These are phyloP conservation scores for Cercospora beticola DNA, from an alignment of 2,329 filamentous ascomycete species.

Conservation along the genomic window DNA sequence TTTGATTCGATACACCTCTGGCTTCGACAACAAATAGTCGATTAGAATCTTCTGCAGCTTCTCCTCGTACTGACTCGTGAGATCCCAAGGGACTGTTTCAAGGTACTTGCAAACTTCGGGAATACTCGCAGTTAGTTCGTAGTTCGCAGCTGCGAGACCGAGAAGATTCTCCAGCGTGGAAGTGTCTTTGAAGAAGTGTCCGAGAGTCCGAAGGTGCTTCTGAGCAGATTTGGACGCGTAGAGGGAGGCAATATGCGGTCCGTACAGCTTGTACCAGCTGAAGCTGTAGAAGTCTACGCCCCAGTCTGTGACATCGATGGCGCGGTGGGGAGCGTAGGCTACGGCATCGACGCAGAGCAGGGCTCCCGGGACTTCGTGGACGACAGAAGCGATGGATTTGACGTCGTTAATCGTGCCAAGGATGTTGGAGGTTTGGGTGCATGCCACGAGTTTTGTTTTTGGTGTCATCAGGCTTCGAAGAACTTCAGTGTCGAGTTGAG, in stretches of 20 bases:
- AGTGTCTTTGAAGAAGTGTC: constrained; percentile 65
- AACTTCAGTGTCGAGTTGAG: constrained; percentile 58
- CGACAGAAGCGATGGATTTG: constrained; percentile 54
- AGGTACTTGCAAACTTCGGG: constrained; percentile 61
- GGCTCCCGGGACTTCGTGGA: constrained; percentile 55
- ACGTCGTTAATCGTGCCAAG: constrained; percentile 69
- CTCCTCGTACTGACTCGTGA: constrained; percentile 60
- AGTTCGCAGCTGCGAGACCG: constrained; percentile 66
- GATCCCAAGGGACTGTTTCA: constrained; percentile 47
- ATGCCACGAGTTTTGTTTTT: constrained; percentile 68
- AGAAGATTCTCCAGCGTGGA: constrained; percentile 65
- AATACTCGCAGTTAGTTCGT: constrained; percentile 66
- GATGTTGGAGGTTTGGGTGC: constrained; percentile 73
- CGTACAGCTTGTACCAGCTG: constrained; percentile 81
- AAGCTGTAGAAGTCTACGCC: constrained; percentile 77
- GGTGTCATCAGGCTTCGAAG: constrained; percentile 60
- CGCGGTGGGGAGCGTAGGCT: constrained; percentile 71
- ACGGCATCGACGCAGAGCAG: constrained; percentile 74
- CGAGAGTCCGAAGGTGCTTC: constrained; percentile 55
- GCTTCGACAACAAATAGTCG: constrained; percentile 55
- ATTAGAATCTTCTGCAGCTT: constrained; percentile 60
- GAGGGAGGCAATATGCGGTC: constrained; percentile 70
- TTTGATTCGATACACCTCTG: constrained; percentile 55
- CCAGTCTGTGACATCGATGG: constrained; percentile 65
- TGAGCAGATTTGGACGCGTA: constrained; percentile 63